A percentile compares a stretch with the other conserved stretches of the same genome.
Evolutionary conservation across 345 rosid species (phyloP).

Genomic region (Eucalyptus erythrocorys): DNA sequence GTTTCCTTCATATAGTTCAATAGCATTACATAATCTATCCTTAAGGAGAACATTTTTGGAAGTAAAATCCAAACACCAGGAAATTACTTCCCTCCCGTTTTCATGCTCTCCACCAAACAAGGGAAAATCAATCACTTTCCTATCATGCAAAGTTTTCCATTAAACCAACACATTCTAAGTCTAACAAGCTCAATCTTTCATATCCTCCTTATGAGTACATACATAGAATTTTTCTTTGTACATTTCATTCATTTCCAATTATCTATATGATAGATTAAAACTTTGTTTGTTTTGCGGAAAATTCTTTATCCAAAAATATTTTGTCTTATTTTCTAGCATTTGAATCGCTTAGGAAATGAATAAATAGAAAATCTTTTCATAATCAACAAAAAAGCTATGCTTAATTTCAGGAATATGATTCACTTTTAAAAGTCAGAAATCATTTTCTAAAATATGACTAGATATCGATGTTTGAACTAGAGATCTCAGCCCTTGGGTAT

Average conservation of each 20-base stretch:
- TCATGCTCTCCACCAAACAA: too few species aligned
- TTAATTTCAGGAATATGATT: too few species aligned
- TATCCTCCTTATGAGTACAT: background rate
- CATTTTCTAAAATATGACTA: background rate
- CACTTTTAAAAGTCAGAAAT: too few species aligned
- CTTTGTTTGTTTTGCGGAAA: accelerated
- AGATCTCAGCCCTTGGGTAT: accelerated
- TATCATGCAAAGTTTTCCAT: too few species aligned
- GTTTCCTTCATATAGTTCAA: too few species aligned
- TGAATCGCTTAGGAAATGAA: background rate
- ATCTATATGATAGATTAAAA: background rate
- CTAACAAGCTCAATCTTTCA: background rate
- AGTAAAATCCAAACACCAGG: too few species aligned
- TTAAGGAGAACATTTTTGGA: too few species aligned
- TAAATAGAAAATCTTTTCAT: too few species aligned
- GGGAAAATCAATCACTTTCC: too few species aligned
- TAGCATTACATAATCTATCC: too few species aligned
- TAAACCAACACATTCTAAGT: background rate
- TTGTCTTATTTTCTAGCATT: accelerated
- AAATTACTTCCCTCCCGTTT: too few species aligned
- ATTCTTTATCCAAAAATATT: background rate
- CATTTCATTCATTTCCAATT: too few species aligned
- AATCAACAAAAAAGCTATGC: accelerated
- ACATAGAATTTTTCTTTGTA: background rate
- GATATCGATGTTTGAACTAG: accelerated